A percentile compares a stretch with the other conserved stretches of the same genome.
phyloP scores from a whole-genome alignment of 495 filamentous ascomycete species.

The Trichocladium uniseriatum region DNA sequence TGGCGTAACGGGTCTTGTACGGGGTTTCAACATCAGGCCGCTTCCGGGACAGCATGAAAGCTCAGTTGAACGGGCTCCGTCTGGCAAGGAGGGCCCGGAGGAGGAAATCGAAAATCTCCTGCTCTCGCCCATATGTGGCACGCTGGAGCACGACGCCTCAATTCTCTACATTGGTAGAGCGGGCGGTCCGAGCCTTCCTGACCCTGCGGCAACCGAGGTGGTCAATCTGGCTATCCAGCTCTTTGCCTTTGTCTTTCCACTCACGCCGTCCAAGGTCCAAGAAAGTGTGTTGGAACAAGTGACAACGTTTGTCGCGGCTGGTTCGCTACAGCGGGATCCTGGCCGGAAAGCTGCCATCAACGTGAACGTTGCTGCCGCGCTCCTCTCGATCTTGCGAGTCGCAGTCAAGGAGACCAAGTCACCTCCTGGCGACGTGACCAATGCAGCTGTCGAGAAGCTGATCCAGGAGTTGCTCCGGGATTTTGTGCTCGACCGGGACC shows the following conservation, averaged over 20 bases:
- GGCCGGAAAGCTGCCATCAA: conserved; percentile 82
- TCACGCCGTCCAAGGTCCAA: conserved; percentile 83
- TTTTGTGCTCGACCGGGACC: conserved; percentile 73
- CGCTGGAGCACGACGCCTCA: conserved; percentile 83
- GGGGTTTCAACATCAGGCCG: conserved; percentile 61
- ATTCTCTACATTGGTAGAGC: conserved; percentile 57
- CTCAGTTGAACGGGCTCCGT: conserved; percentile 48
- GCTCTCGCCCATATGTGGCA: conserved; percentile 67
- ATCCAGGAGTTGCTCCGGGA: conserved; percentile 75
- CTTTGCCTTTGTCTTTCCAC: conserved; percentile 80
- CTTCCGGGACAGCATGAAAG: conserved; percentile 62
- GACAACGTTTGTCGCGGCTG: conserved; percentile 71
- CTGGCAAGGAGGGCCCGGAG: conserved; percentile 54
- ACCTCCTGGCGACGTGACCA: conserved; percentile 62
- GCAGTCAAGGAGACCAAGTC: conserved; percentile 69
- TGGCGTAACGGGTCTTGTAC: conserved; percentile 76
- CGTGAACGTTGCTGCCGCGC: conserved; percentile 77
- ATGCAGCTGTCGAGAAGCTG: conserved; percentile 70
- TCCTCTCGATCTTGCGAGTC: conserved; percentile 73
- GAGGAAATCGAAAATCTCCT: conserved; percentile 60
- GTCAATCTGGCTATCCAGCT: conserved; percentile 88
- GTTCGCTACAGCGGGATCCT: conserved; percentile 71
- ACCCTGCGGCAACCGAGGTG: conserved; percentile 84
- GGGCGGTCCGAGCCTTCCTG: conserved; percentile 43
- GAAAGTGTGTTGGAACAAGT: conserved; percentile 93